Evolutionary conservation across 805 yeast species (phyloP).

Genomic region (Wickerhamiella galacta): DNA sequence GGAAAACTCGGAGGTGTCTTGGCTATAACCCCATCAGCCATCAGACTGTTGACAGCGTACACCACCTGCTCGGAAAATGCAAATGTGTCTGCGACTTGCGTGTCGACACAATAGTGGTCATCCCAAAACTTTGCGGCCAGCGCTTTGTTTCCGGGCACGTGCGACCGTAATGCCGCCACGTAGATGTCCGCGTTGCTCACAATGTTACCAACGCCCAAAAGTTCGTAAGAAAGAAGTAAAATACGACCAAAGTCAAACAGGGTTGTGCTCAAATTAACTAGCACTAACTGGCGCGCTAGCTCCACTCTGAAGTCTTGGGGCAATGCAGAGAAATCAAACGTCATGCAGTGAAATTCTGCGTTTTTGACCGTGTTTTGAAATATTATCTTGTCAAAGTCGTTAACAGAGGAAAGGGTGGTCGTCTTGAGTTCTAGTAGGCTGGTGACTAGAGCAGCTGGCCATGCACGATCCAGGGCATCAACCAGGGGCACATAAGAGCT

Average conservation of each 20-base stretch:
- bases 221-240: background rate
- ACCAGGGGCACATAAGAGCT: too few species aligned
- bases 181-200: conserved; percentile 1
- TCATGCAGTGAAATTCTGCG: background rate
- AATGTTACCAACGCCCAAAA: background rate
- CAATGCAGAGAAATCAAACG: background rate
- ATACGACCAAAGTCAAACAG: background rate
- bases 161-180: conserved; percentile 1
- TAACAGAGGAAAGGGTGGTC: background rate
- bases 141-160: background rate
- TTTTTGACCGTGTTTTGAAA: background rate
- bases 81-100: background rate
- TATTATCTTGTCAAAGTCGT: background rate
- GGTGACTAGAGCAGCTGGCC: background rate
- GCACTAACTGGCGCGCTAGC: conserved; percentile 2
- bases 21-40: background rate
- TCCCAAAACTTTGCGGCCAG: background rate
- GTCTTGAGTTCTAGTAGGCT: background rate
- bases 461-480: background rate
- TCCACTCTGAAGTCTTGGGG: background rate
- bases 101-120: background rate
- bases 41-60: background rate
- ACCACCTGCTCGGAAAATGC: background rate
- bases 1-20: background rate
- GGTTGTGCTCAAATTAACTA: background rate